Evolutionary conservation across 192 early-diverging fungal species (phyloP).

Genomic region (Backusella mclennaniae): DNA sequence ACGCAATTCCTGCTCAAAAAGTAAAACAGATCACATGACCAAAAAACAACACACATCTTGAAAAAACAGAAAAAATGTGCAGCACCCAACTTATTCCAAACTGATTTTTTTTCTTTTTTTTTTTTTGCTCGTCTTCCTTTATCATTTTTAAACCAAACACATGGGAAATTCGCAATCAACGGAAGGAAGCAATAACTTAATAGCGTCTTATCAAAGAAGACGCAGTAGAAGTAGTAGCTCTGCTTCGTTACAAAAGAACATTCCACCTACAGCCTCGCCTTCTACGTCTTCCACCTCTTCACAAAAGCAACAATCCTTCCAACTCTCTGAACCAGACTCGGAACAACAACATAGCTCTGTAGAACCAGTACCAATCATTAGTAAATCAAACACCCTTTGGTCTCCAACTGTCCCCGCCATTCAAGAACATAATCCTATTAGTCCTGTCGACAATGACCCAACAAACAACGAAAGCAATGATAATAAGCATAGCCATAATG

Average conservation of each 20-base stretch:
- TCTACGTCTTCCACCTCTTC: constrained; percentile 3
- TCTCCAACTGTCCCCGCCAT: neutral
- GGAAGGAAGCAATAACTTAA: neutral
- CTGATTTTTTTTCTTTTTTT: neutral
- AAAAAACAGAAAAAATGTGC: neutral
- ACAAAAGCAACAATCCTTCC: neutral
- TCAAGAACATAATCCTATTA: neutral
- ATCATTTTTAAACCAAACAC: neutral
- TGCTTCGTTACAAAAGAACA: neutral
- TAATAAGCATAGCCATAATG: neutral
- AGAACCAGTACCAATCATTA: neutral
- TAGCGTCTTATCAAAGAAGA: neutral
- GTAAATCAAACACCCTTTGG: neutral
- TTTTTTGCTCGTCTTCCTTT: neutral
- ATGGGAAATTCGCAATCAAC: constrained; percentile 16
- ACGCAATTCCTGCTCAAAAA: too few species aligned
- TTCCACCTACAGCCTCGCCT: neutral
- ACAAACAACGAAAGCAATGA: neutral
- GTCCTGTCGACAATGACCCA: neutral
- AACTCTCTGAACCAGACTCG: neutral
- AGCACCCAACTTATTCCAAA: neutral
- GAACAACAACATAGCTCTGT: neutral
- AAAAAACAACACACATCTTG: neutral
- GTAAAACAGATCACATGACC: neutral
- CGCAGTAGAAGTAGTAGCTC: neutral